A percentile compares a stretch with the other conserved stretches of the same genome.
These are phyloP conservation scores for Syncephalastrum monosporum DNA, from an alignment of 371 early-diverging fungal species.

Conservation along the genomic window DNA sequence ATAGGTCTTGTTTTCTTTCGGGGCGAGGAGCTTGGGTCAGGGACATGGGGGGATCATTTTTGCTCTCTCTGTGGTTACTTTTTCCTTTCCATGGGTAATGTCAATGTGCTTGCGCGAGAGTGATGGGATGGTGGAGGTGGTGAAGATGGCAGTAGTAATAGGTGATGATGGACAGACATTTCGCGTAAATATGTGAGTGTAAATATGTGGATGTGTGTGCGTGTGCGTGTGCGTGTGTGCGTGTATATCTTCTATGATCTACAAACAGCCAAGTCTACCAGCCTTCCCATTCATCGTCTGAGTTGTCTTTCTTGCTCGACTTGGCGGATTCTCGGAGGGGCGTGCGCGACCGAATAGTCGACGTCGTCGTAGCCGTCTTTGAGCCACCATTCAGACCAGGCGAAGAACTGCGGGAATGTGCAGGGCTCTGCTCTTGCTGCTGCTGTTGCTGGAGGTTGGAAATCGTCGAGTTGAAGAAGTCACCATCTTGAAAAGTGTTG, in stretches of 20 bases:
- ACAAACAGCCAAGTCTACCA: slow-evolving; percentile 27
- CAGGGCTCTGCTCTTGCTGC: slow-evolving; percentile 27
- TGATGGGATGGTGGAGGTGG: too few relatives aligned
- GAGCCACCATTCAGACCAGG: slow-evolving; percentile 22
- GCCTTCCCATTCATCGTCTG: slow-evolving; percentile 63
- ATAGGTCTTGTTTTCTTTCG: too few relatives aligned
- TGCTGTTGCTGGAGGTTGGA: slow-evolving; percentile 40
- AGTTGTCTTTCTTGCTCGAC: slow-evolving; percentile 30
- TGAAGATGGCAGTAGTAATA: too few relatives aligned
- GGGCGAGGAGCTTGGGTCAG: too few relatives aligned
- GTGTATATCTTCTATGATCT: too few relatives aligned
- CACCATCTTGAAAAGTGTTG: slow-evolving; percentile 29
- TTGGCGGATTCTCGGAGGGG: slow-evolving; percentile 32
- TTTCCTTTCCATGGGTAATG: neutral
- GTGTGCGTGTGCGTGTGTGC: too few relatives aligned
- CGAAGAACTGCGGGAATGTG: slow-evolving; percentile 33
- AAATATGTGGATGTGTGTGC: too few relatives aligned
- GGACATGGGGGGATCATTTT: too few relatives aligned
- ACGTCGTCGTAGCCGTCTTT: slow-evolving; percentile 11
- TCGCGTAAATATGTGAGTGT: neutral
- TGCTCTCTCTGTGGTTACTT: too few relatives aligned
- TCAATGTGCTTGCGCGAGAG: neutral
- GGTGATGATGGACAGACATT: neutral
- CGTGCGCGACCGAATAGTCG: slow-evolving; percentile 35
- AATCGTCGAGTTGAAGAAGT: slow-evolving; percentile 49